A percentile compares a stretch with the other conserved stretches of the same genome.
phyloP scores from a whole-genome alignment of 2,329 filamentous ascomycete genomes.

The Phaeosphaeriaceae sp. region DNA sequence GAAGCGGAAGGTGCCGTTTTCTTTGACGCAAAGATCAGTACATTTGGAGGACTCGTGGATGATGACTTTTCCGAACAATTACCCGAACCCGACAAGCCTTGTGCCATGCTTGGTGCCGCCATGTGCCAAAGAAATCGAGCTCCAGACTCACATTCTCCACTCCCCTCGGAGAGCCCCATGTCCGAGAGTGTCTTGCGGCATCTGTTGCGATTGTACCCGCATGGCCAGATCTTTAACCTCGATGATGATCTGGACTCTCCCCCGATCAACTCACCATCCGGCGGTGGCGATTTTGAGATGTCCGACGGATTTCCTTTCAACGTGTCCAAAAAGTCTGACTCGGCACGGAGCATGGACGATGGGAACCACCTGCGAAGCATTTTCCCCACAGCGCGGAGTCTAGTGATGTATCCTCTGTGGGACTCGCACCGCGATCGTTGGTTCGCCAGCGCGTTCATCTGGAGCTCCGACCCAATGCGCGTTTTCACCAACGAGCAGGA shows the following conservation, averaged over 20 bases:
- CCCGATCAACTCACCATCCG: constrained; percentile 25
- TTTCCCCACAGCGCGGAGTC: constrained; percentile 46
- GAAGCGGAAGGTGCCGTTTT: constrained; percentile 48
- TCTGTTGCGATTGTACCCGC: constrained; percentile 42
- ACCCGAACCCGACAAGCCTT: constrained; percentile 43
- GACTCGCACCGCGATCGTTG: constrained; percentile 48
- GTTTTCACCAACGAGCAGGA: constrained; percentile 48
- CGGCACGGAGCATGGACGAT: constrained; percentile 40
- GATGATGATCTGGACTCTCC: constrained; percentile 31
- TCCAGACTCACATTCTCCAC: constrained; percentile 9
- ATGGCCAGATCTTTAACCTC: constrained; percentile 49
- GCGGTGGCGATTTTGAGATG: constrained; percentile 21
- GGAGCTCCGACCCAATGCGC: constrained; percentile 46
- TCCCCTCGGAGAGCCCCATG: constrained; percentile 30
- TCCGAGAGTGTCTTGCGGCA: constrained; percentile 42
- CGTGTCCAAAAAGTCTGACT: constrained; percentile 36
- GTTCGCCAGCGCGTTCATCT: constrained; percentile 48
- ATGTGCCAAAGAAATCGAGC: constrained; percentile 25
- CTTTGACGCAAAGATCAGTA: constrained; percentile 48
- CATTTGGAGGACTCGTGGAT: constrained; percentile 47
- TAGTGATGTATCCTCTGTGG: constrained; percentile 50
- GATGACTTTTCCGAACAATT: constrained; percentile 43
- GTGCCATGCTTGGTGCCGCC: constrained; percentile 37
- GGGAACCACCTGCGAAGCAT: constrained; percentile 40
- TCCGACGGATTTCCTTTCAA: constrained; percentile 31